phyloP scores from a whole-genome alignment of 2,329 filamentous ascomycete genomes.

The Epichloe festucae region DNA sequence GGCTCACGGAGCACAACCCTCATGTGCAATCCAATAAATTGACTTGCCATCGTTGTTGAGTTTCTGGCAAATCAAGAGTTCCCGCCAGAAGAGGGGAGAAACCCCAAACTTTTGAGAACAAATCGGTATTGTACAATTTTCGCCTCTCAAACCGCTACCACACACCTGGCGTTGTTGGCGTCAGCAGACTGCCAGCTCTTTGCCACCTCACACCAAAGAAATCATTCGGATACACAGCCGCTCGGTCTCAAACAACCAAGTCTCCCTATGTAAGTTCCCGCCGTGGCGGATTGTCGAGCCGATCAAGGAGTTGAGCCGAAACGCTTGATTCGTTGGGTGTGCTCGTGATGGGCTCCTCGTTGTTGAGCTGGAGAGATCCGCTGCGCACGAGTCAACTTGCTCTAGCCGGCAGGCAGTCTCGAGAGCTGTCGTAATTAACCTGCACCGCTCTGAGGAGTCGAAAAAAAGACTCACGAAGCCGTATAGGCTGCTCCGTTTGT shows the following conservation, averaged over 20 bases:
- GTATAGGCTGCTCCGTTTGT: neutral
- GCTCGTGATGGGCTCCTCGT: neutral
- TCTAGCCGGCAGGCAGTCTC: neutral
- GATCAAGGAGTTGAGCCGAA: neutral
- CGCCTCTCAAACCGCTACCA: neutral
- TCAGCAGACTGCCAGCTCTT: neutral
- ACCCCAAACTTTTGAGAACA: neutral
- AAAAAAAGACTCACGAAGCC: neutral
- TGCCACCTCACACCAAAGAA: neutral
- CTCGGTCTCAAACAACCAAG: neutral
- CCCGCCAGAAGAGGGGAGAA: neutral
- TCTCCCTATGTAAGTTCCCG: neutral
- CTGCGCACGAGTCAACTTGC: neutral
- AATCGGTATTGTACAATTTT: neutral
- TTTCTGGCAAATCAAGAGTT: neutral
- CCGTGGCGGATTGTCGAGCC: neutral
- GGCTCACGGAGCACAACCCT: conserved; percentile 57
- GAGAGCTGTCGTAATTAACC: neutral
- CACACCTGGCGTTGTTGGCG: neutral
- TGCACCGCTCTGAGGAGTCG: neutral
- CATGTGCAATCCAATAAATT: conserved; percentile 67
- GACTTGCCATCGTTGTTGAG: conserved; percentile 31
- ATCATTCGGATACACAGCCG: neutral
- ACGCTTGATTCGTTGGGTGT: neutral
- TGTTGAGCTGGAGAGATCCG: neutral